These are phyloP conservation scores for Pyrus pyrifolia DNA, from an alignment of 306 rosid genomes.

Conservation along the genomic window DNA sequence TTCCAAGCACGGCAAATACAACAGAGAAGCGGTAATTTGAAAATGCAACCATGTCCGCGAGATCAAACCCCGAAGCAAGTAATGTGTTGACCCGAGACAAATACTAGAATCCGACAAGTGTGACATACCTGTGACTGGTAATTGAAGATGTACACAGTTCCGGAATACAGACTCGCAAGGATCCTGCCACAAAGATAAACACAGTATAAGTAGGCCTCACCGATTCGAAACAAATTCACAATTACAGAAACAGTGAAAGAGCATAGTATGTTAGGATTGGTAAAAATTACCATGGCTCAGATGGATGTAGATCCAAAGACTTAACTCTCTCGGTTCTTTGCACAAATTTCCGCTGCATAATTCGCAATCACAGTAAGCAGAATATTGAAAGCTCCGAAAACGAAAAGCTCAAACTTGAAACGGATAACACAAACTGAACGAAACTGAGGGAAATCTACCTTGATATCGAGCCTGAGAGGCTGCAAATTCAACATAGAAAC, in stretches of 20 bases:
- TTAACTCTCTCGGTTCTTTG: conserved; percentile 31
- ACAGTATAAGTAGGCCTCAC: neutral
- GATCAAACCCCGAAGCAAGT: neutral
- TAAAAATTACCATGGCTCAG: conserved; percentile 29
- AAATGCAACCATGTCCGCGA: neutral
- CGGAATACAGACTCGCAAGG: conserved; percentile 90
- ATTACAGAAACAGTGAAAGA: neutral
- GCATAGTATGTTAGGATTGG: too few species aligned
- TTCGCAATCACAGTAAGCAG: neutral
- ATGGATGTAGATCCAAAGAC: conserved; percentile 35
- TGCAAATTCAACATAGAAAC: conserved; percentile 5
- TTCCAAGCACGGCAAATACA: neutral
- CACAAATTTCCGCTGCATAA: conserved; percentile 23
- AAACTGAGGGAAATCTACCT: conserved; percentile 13
- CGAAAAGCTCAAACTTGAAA: neutral
- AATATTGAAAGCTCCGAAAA: neutral
- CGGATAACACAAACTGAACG: neutral
- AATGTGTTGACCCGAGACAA: neutral
- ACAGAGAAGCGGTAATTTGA: neutral
- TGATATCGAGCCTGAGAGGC: conserved; percentile 35
- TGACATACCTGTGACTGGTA: conserved; percentile 81
- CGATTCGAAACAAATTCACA: neutral
- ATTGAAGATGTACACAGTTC: conserved; percentile 91
- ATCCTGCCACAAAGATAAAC: conserved; percentile 48
- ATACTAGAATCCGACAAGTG: neutral